A percentile compares a stretch with the other conserved stretches of the same genome.
Evolutionary conservation across 2,329 filamentous ascomycete genomes (phyloP).

Genomic region (Penicillium sp.): DNA sequence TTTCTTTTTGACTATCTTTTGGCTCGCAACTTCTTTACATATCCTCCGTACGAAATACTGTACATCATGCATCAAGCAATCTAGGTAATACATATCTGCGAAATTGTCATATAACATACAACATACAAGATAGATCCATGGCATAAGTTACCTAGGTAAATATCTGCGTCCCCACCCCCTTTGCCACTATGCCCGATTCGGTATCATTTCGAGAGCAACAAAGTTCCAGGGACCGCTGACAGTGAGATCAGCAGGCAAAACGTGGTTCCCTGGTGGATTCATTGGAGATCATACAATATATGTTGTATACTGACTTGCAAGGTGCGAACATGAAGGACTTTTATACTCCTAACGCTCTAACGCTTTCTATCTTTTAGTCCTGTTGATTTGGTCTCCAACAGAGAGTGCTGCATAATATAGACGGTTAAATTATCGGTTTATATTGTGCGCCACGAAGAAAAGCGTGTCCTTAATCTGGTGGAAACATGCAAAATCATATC

Average conservation of each 20-base stretch:
- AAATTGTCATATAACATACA: constrained; percentile 9
- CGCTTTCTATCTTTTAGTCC: not conserved
- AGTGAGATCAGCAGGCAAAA: not conserved
- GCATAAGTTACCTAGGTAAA: constrained; percentile 2
- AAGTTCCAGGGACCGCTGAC: not conserved
- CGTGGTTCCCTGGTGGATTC: not conserved
- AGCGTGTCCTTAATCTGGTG: not conserved
- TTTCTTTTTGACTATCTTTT: not conserved
- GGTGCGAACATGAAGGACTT: not conserved
- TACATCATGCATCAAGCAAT: not conserved
- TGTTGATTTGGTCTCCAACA: not conserved
- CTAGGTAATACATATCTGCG: constrained; percentile 12
- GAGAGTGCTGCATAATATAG: not conserved
- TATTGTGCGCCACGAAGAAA: not conserved
- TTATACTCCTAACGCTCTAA: not conserved
- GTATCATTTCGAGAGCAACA: constrained; percentile 5
- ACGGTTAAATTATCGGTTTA: not conserved
- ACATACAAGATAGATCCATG: constrained; percentile 6
- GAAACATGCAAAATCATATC: not conserved
- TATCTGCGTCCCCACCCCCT: constrained; percentile 5
- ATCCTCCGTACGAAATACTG: no score
- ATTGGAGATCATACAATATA: not conserved
- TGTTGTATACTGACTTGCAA: not conserved
- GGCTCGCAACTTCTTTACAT: not conserved
- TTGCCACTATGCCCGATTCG: constrained; percentile 6